A percentile compares a stretch with the other conserved stretches of the same genome.
Conservation (phyloP, 306 rosid genomes). For the Prosopis cineraria region DNA sequence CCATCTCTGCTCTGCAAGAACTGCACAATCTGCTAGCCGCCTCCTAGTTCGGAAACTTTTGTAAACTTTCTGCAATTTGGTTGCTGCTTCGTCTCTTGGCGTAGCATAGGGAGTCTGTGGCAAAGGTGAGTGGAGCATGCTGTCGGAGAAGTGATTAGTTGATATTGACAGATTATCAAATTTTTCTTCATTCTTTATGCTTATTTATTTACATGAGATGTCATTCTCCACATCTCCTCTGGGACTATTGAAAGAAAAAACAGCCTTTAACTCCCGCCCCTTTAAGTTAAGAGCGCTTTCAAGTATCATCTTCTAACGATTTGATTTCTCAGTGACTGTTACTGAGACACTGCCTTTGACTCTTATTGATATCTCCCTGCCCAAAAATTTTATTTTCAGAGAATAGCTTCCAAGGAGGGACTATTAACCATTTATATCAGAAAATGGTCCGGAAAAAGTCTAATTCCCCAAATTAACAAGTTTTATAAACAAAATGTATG, state of each 20-base stretch:
- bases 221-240: constrained; percentile 36
- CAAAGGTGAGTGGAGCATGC: constrained; percentile 23
- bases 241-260: constrained; percentile 36
- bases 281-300: constrained; percentile 41
- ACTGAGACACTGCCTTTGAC: neutral
- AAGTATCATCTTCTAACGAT: constrained; percentile 33
- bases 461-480: constrained; percentile 34
- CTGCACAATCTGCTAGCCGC: constrained; percentile 81
- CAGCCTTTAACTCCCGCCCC: constrained; percentile 36
- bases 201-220: constrained; percentile 28
- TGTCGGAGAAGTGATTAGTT: constrained; percentile 25
- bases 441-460: constrained; percentile 10
- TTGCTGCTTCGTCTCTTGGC: constrained; percentile 56
- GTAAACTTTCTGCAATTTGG: constrained; percentile 85
- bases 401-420: constrained; percentile 39
- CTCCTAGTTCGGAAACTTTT: constrained; percentile 84
- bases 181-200: constrained; percentile 27
- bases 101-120: constrained; percentile 16
- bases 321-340: constrained; percentile 31
- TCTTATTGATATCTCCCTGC: constrained; percentile 26
- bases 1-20: constrained; percentile 90
- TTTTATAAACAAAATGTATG: constrained; percentile 3
- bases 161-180: constrained; percentile 27
- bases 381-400: constrained; percentile 30
- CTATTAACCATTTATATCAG: constrained; percentile 26